Evolutionary conservation across 2,329 filamentous ascomycete genomes (phyloP), one percentile per base, ranked within the genome.

Genomic region (Phoma herbarum): DNA sequence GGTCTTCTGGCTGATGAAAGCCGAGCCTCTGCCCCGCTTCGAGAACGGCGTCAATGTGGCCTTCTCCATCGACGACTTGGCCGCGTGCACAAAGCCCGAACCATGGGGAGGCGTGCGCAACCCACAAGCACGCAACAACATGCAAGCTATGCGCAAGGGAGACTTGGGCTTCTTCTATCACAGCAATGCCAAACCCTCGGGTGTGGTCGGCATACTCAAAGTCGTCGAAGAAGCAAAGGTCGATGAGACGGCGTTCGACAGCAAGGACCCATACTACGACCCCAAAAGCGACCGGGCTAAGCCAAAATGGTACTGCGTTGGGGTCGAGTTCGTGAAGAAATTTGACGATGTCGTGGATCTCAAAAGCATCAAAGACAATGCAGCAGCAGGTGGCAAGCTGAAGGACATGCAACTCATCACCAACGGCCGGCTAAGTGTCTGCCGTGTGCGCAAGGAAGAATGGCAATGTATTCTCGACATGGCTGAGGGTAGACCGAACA

Each of bases 111-210:
- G 79, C 73, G 86, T 82, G 37, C 71, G 80, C 45, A 83, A 82
- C 50, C 71, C 72, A 18, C 74, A 75, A 78, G 94, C 94, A 7
- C 87, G 92, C 25, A 98, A 97, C 72, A 92, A 97, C 74, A 88
- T 99, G 79, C 87, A 91, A 28, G 86, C 88, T 9, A 99, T 99
- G 95, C 93, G 91, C 69, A 88, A 88, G 55, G 93, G 93, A 49
- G 95, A 99, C 73, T 83, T 93, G 29, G 93, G 93, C 25, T 98
- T 99, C 80, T 98, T 99, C 80, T 98, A 98, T 75, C 94, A 97
- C 78, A 96, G 91, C 45, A 96, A 95, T 70, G 95, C 91, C 79
- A 96, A 96, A 75, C 86, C 89, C 23, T 93, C 93, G 0, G 94
- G 91, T 2, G 92, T 98, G 46, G 92, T 89, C 1, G 93, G 93